Conservation (phyloP, 176 grass and related monocot genomes). For the Triticum timopheevii region DNA sequence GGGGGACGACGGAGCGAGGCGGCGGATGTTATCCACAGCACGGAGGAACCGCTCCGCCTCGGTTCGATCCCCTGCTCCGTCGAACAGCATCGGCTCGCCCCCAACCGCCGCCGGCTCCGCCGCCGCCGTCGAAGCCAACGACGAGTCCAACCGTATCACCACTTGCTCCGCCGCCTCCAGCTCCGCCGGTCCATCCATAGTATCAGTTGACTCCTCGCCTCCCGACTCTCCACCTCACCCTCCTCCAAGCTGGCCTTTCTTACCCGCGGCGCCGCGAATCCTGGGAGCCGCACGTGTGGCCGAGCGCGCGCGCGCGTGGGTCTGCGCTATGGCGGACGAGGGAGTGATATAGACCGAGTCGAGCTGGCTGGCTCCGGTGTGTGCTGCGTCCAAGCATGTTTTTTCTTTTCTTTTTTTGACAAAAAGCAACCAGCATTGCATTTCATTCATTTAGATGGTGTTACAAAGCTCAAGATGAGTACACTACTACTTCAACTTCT, state of each 20-base stretch:
- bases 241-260: slow-evolving; percentile 25
- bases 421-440: too few relatives aligned
- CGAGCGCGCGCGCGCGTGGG: slow-evolving; percentile 27
- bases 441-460: too few relatives aligned
- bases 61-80: slow-evolving; percentile 39
- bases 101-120: neutral
- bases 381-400: too few relatives aligned
- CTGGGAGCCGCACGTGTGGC: slow-evolving; percentile 53
- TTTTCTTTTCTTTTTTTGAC: too few relatives aligned
- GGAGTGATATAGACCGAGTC: neutral
- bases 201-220: slow-evolving; percentile 34
- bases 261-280: slow-evolving; percentile 55
- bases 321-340: slow-evolving; percentile 34
- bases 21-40: slow-evolving; percentile 64
- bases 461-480: too few relatives aligned
- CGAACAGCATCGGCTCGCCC: slow-evolving; percentile 61
- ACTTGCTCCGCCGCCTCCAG: slow-evolving; percentile 59
- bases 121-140: slow-evolving; percentile 19
- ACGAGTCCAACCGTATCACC: slow-evolving; percentile 56
- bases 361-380: too few relatives aligned
- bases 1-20: slow-evolving; percentile 41
- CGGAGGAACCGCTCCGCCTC: slow-evolving; percentile 67
- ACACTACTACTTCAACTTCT: too few relatives aligned
- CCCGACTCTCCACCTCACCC: neutral
- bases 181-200: slow-evolving; percentile 57